Base-by-base conservation (phyloP, 495 filamentous ascomycete species). In the Penicillium coprophilum region DNA sequence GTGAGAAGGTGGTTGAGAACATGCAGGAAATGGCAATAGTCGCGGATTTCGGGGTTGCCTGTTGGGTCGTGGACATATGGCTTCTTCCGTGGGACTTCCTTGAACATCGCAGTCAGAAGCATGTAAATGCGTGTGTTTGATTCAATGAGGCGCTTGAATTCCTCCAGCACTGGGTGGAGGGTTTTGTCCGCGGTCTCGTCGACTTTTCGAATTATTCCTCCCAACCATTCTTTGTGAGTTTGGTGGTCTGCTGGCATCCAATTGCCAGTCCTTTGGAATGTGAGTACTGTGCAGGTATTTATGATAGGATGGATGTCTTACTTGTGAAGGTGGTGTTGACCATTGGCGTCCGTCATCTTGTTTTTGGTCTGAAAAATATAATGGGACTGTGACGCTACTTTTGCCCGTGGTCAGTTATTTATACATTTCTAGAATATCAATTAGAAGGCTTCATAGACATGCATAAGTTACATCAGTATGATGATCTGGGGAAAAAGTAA, bases 1-100 rank as follows among this genome's bases (percentile, higher is more conserved):
- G 77, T 81, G 53, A 90, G 76, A 4, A 89, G 77, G 55, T 84
- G 77, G 62, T 88, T 87, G 36, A 91, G 71, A 1, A 88, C 71
- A 9, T 72, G 69, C 1, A 91, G 71, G 82, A 91, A 85, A 63
- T 88, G 84, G 5, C 71, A 24, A 55, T 85, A 88, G 61, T 86
- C 80, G 5, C 82, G 77, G 48, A 90, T 83, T 65, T 88, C 82
- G 12, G 69, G 72, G 45, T 72, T 71, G 6, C 83, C 84, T 3
- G 82, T 84, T 0, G 85, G 85, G 56, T 89, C 84, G 1, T 70
- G 76, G 50, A 73, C 58, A 71, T 90, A 90, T 19, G 78, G 78
- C 6, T 62, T 60, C 40, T 71, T 71, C 36, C 62, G 59, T 0
- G 88, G 88, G 34, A 92, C 72, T 68, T 91, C 82, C 21, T 79